Evolutionary conservation across 2,329 filamentous ascomycete species (phyloP).

Genomic region (Talaromyces sp.): DNA sequence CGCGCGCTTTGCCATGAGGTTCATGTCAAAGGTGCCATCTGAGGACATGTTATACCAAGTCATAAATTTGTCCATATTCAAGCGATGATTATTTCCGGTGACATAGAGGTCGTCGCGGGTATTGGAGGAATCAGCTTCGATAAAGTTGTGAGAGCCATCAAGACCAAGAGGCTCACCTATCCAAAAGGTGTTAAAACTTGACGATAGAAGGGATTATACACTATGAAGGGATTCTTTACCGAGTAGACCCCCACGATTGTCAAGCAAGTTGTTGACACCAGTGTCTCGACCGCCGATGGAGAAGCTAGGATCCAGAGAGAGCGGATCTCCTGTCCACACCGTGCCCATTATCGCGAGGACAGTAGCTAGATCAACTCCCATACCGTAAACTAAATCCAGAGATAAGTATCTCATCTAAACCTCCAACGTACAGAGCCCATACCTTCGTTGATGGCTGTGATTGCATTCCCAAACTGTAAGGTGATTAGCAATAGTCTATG

Average conservation of each 20-base stretch:
- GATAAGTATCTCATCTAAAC: background rate
- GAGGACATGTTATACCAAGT: constrained; percentile 49
- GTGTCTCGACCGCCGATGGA: constrained; percentile 54
- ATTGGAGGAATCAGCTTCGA: constrained; percentile 58
- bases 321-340: constrained; percentile 53
- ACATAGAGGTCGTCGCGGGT: constrained; percentile 58
- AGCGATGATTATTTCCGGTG: constrained; percentile 53
- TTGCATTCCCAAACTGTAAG: constrained; percentile 34
- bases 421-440: background rate
- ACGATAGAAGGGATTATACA: background rate
- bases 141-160: constrained; percentile 57
- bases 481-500: constrained; percentile 1
- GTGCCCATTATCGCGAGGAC: constrained; percentile 52
- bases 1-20: constrained; percentile 48
- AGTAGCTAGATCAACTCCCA: constrained; percentile 50
- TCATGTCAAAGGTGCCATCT: constrained; percentile 46
- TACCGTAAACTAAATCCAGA: constrained; percentile 47
- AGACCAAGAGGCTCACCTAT: constrained; percentile 51
- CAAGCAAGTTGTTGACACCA: constrained; percentile 45
- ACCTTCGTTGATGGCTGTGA: constrained; percentile 40
- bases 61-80: constrained; percentile 58
- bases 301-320: constrained; percentile 54
- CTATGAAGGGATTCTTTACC: constrained; percentile 24
- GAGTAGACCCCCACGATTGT: constrained; percentile 49
- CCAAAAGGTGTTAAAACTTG: background rate